phyloP scores from a whole-genome alignment of 768 basidiomycete genomes.

The Mycena filopes region DNA sequence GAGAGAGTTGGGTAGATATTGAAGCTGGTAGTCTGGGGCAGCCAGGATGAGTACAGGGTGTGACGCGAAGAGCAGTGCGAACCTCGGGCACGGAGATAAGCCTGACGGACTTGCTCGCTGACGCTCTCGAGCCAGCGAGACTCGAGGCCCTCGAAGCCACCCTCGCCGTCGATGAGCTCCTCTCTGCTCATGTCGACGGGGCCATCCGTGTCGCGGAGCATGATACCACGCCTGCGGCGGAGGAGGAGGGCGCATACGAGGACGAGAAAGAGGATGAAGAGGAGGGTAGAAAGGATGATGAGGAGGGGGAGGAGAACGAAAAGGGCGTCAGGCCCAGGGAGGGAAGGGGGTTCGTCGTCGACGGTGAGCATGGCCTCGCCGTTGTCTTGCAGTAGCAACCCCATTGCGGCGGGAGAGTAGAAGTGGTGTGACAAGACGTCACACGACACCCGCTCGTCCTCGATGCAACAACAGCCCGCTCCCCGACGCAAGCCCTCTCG shows the following conservation, averaged over 20 bases:
- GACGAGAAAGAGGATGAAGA: slow-evolving; percentile 93
- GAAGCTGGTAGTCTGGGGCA: slow-evolving; percentile 76
- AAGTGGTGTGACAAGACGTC: neutral
- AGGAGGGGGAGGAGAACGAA: slow-evolving; percentile 93
- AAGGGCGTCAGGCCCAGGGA: slow-evolving; percentile 65
- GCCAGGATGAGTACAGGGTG: slow-evolving; percentile 21
- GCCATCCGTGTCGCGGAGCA: slow-evolving; percentile 87
- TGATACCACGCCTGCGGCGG: slow-evolving; percentile 79
- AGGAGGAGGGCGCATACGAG: slow-evolving; percentile 90
- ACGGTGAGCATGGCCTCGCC: slow-evolving; percentile 6
- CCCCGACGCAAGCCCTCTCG: slow-evolving; percentile 61
- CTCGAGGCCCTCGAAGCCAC: slow-evolving; percentile 93
- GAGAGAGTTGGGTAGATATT: slow-evolving; percentile 95
- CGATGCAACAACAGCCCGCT: slow-evolving; percentile 1
- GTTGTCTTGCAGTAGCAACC: neutral
- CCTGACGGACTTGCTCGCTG: slow-evolving; percentile 68
- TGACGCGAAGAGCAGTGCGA: slow-evolving; percentile 35
- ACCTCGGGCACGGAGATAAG: slow-evolving; percentile 93
- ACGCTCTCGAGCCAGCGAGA: slow-evolving; percentile 92
- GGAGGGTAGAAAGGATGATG: slow-evolving; percentile 91
- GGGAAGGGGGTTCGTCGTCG: slow-evolving; percentile 40
- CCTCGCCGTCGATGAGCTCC: slow-evolving; percentile 90
- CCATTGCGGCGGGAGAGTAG: neutral
- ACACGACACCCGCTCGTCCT: neutral
- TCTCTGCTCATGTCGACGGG: slow-evolving; percentile 94